phyloP scores from a whole-genome alignment of 768 basidiomycete genomes.

The Termitomyces bulborhizus region DNA sequence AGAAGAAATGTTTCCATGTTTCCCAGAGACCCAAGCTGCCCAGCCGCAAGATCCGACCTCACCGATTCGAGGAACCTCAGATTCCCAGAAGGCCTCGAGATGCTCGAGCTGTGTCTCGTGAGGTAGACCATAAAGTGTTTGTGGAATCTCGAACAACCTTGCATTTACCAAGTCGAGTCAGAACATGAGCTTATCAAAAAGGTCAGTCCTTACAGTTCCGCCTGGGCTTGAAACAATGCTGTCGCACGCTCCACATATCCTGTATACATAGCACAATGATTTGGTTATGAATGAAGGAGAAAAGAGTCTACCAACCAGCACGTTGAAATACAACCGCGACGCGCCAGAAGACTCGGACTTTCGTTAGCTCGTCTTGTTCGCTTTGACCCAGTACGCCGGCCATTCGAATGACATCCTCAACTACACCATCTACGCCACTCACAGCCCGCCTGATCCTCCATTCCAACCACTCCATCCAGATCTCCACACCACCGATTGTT shows the following conservation, averaged over 20 bases:
- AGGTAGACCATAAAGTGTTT: constrained; percentile 33
- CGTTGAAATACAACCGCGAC: constrained; percentile 52
- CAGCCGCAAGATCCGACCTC: constrained; percentile 65
- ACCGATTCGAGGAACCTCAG: constrained; percentile 70
- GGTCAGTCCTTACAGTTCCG: constrained; percentile 56
- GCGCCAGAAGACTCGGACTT: constrained; percentile 68
- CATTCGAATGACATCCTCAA: constrained; percentile 45
- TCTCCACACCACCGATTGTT: constrained; percentile 41
- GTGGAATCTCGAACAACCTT: constrained; percentile 58
- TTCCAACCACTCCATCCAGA: constrained; percentile 79
- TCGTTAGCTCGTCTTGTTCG: constrained; percentile 43
- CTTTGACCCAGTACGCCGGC: constrained; percentile 33
- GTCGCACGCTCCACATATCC: constrained; percentile 70
- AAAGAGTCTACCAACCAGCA: constrained; percentile 45
- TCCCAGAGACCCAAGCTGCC: constrained; percentile 51
- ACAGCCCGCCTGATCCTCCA: constrained; percentile 54
- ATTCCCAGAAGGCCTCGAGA: constrained; percentile 83
- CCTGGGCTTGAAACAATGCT: constrained; percentile 79
- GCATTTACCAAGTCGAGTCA: constrained; percentile 1
- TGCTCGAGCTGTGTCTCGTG: constrained; percentile 45
- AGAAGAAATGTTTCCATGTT: constrained; percentile 27
- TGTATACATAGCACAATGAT: constrained; percentile 22
- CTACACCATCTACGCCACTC: constrained; percentile 45
- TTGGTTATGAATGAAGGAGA: constrained; percentile 4
- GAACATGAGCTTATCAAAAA: not conserved